Conservation (phyloP, 2,329 filamentous ascomycete genomes). For the Madurella mycetomatis region DNA sequence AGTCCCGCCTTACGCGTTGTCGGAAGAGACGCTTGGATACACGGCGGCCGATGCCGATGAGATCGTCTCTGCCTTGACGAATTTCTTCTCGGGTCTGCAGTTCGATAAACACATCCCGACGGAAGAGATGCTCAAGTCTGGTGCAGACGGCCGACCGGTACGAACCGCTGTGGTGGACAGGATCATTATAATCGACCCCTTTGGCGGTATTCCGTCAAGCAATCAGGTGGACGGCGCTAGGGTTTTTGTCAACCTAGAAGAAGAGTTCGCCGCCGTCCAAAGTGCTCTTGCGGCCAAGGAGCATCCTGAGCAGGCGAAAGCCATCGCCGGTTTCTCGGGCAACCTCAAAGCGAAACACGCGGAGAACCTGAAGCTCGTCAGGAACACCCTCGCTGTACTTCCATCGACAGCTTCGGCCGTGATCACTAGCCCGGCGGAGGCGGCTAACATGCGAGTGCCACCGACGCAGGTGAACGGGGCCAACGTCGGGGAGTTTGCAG, state of each 20-base stretch:
- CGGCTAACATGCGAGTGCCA: conserved; percentile 56
- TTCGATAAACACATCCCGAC: conserved; percentile 27
- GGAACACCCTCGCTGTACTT: conserved; percentile 66
- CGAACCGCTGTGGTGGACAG: conserved; percentile 66
- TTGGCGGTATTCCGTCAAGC: conserved; percentile 76
- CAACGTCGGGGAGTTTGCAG: conserved; percentile 44
- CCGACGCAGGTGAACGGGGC: conserved; percentile 14
- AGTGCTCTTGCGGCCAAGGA: conserved; percentile 48
- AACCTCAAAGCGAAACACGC: conserved; percentile 41
- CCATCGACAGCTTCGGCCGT: conserved; percentile 82
- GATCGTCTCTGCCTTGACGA: conserved; percentile 70
- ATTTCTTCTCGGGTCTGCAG: conserved; percentile 67
- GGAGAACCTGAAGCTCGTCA: conserved; percentile 70
- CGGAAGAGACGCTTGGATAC: conserved; percentile 37
- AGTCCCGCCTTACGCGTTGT: conserved; percentile 50
- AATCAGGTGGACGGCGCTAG: conserved; percentile 60
- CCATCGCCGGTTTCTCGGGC: background rate
- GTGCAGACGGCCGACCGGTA: conserved; percentile 34
- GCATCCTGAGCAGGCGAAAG: conserved; percentile 14
- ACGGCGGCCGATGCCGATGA: conserved; percentile 49
- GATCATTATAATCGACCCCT: conserved; percentile 80
- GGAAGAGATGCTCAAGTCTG: conserved; percentile 38
- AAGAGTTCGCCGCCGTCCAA: conserved; percentile 72
- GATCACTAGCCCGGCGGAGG: conserved; percentile 81
- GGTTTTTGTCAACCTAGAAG: conserved; percentile 88